Percentiles rank a stretch among this genome's conserved stretches.
Evolutionary conservation across 129 eudicot genomes (phyloP).

Genomic region (Lactuca sativa): DNA sequence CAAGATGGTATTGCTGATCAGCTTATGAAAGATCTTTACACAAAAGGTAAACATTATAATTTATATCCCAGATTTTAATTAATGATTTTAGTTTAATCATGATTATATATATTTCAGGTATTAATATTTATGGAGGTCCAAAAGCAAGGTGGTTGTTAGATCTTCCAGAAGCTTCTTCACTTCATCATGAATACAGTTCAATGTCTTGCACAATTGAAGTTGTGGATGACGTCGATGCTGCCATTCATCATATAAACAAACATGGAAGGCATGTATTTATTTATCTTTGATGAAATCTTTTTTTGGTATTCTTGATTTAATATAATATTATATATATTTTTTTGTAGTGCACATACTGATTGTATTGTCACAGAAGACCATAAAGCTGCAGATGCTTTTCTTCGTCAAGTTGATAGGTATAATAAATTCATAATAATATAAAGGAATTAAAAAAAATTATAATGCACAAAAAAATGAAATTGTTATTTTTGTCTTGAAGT

Average conservation of each 20-base stretch:
- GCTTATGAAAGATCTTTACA: conserved; percentile 77
- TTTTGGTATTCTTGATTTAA: too few relatives aligned
- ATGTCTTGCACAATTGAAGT: conserved; percentile 86
- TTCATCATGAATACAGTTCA: conserved; percentile 85
- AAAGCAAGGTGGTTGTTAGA: conserved; percentile 61
- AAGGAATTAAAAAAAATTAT: too few relatives aligned
- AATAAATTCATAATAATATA: too few relatives aligned
- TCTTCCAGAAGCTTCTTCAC: conserved; percentile 72
- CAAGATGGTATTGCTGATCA: conserved; percentile 61
- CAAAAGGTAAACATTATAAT: conserved; percentile 49
- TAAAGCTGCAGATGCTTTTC: conserved; percentile 65
- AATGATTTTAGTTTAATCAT: background rate
- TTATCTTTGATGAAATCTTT: background rate
- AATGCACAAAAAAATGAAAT: too few relatives aligned
- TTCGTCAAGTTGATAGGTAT: conserved; percentile 90
- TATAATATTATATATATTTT: background rate
- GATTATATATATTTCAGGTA: conserved; percentile 52
- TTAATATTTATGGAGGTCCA: conserved; percentile 79
- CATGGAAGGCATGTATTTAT: conserved; percentile 72
- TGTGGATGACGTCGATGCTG: conserved; percentile 93
- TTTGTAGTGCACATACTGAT: conserved; percentile 86
- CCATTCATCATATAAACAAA: conserved; percentile 90
- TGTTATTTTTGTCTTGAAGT: conserved; percentile 38
- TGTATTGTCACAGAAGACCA: conserved; percentile 80
- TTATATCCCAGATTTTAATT: too few relatives aligned